Conservation (phyloP, 2,329 filamentous ascomycete species). For the Podosphaera fusca region DNA sequence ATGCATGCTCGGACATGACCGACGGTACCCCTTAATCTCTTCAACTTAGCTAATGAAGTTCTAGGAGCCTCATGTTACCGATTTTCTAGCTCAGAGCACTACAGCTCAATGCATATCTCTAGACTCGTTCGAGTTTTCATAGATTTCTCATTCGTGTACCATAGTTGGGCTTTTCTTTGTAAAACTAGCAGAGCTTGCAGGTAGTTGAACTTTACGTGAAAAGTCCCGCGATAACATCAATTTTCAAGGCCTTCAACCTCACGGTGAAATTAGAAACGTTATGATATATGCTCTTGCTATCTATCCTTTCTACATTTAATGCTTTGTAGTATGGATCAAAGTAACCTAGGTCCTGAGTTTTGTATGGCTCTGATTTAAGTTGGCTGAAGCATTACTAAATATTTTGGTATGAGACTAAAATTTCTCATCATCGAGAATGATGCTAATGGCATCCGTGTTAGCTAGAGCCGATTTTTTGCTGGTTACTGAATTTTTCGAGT, state of each 20-base stretch:
- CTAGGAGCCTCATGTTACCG: background rate
- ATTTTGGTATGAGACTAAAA: background rate
- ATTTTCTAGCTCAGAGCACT: background rate
- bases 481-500: too few species aligned
- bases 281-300: background rate
- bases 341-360: background rate
- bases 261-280: background rate
- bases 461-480: background rate
- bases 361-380: background rate
- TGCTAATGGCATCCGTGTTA: background rate
- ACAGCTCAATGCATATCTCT: background rate
- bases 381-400: background rate
- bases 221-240: background rate
- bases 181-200: background rate
- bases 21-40: background rate
- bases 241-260: background rate
- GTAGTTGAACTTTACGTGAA: background rate
- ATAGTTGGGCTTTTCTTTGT: background rate
- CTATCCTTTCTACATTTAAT: background rate
- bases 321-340: background rate
- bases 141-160: background rate
- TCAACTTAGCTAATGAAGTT: background rate
- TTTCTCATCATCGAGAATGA: background rate
- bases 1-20: background rate
- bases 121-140: background rate